phyloP scores from a whole-genome alignment of 202 grass and related monocot species.

The Hordeum pubiflorum region DNA sequence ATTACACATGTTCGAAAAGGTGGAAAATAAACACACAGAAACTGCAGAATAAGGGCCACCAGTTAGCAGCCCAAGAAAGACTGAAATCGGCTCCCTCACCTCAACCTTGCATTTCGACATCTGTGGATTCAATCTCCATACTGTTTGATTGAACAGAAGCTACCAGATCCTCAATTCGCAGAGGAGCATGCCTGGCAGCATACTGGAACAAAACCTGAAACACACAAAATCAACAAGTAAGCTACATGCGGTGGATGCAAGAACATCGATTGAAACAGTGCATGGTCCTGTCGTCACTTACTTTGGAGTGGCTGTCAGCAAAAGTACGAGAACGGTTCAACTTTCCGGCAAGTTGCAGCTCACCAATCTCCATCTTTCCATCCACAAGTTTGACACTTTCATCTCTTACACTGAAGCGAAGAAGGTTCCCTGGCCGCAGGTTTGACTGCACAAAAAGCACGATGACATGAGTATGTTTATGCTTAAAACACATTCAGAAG shows the following conservation, averaged over 20 bases:
- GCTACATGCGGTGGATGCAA: not conserved
- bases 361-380: slow-evolving; percentile 59
- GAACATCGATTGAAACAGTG: not conserved
- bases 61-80: not conserved
- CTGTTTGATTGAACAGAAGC: slow-evolving; percentile 49
- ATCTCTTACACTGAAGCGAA: slow-evolving; percentile 71
- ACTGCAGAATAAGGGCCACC: not conserved
- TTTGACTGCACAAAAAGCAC: slow-evolving; percentile 40
- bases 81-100: not conserved
- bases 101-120: slow-evolving; percentile 81
- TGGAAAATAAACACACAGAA: not conserved
- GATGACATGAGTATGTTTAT: slow-evolving; percentile 20
- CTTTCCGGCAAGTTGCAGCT: slow-evolving; percentile 62
- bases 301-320: slow-evolving; percentile 92
- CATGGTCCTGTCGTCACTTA: slow-evolving; percentile 20
- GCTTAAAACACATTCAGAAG: slow-evolving; percentile 13
- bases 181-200: slow-evolving; percentile 65
- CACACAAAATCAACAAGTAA: slow-evolving; percentile 2
- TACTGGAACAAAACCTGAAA: slow-evolving; percentile 90
- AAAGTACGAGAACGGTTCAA: slow-evolving; percentile 59
- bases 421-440: slow-evolving; percentile 60
- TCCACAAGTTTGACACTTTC: slow-evolving; percentile 71
- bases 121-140: slow-evolving; percentile 43
- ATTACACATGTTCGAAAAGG: not conserved
- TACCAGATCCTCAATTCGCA: slow-evolving; percentile 77